Conservation (phyloP, 2,329 filamentous ascomycete species). For the Stenocarpella maydis region DNA sequence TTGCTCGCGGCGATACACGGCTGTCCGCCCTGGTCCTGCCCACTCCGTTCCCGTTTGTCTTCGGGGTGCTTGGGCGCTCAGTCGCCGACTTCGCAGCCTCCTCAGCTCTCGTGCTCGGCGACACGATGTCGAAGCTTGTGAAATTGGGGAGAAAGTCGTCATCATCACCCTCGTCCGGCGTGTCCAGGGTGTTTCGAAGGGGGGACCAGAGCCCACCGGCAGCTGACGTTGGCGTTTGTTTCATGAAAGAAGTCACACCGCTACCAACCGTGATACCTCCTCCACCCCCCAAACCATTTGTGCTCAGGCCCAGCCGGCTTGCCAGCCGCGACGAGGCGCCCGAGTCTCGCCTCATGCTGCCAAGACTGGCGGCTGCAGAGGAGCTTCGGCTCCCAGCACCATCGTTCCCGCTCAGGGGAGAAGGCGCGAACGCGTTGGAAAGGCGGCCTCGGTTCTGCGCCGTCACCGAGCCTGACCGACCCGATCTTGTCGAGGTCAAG, state of each 20-base stretch:
- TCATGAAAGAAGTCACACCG: constrained; percentile 46
- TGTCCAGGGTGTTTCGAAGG: constrained; percentile 41
- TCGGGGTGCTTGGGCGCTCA: constrained; percentile 30
- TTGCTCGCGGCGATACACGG: constrained; percentile 34
- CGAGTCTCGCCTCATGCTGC: constrained; percentile 46
- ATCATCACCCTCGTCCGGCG: constrained; percentile 58
- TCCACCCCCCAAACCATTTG: constrained; percentile 41
- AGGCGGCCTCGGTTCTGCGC: constrained; percentile 51
- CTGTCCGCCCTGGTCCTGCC: not conserved
- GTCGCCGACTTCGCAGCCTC: not conserved
- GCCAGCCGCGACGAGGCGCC: constrained; percentile 30
- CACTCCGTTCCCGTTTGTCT: not conserved
- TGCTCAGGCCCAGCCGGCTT: constrained; percentile 30
- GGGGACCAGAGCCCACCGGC: constrained; percentile 55
- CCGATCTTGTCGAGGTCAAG: constrained; percentile 55
- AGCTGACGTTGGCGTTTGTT: constrained; percentile 26
- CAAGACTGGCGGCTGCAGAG: constrained; percentile 53
- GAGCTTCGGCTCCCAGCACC: constrained; percentile 51
- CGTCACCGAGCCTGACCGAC: constrained; percentile 41
- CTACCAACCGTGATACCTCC: constrained; percentile 53
- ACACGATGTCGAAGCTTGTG: constrained; percentile 40
- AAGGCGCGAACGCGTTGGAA: constrained; percentile 47
- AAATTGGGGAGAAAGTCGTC: constrained; percentile 63
- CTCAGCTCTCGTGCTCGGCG: constrained; percentile 38
- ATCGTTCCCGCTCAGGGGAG: constrained; percentile 39